Conservation (phyloP, 2,329 filamentous ascomycete species). For the Ascochyta lentis region DNA sequence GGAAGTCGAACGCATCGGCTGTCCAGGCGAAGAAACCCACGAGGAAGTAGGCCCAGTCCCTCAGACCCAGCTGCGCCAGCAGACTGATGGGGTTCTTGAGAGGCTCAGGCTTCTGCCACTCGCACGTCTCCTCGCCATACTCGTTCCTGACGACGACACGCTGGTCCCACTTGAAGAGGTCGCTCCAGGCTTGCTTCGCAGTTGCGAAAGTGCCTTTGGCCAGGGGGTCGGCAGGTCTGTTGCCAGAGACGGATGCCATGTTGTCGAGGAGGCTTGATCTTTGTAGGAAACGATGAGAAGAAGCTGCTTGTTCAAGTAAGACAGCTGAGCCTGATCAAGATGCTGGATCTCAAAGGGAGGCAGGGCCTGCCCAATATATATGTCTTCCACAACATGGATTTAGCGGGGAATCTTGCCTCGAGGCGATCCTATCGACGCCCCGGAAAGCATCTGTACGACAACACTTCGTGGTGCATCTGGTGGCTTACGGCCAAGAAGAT, state of each 20-base stretch:
- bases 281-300: constrained; percentile 11
- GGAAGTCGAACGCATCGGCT: constrained; percentile 84
- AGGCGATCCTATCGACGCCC: constrained; percentile 23
- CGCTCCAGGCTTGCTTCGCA: constrained; percentile 67
- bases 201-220: constrained; percentile 70
- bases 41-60: constrained; percentile 76
- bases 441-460: constrained; percentile 30
- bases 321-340: constrained; percentile 28
- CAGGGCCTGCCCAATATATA: constrained; percentile 29
- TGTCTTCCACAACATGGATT: constrained; percentile 17
- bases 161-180: constrained; percentile 78
- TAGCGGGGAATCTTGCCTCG: constrained; percentile 19
- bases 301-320: constrained; percentile 13
- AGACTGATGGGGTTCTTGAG: constrained; percentile 75
- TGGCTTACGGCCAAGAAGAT: constrained; percentile 38
- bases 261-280: constrained; percentile 15
- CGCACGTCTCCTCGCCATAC: constrained; percentile 67
- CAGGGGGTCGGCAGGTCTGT: constrained; percentile 68
- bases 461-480: constrained; percentile 22
- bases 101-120: constrained; percentile 72
- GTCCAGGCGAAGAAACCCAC: constrained; percentile 79
- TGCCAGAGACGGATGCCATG: constrained; percentile 40
- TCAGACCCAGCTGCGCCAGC: constrained; percentile 66
- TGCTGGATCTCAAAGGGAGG: constrained; percentile 14
- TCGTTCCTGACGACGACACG: constrained; percentile 71